Percentiles rank a stretch among this genome's conserved stretches.
phyloP scores from a whole-genome alignment of 306 rosid species.

The Carpinus fangiana region DNA sequence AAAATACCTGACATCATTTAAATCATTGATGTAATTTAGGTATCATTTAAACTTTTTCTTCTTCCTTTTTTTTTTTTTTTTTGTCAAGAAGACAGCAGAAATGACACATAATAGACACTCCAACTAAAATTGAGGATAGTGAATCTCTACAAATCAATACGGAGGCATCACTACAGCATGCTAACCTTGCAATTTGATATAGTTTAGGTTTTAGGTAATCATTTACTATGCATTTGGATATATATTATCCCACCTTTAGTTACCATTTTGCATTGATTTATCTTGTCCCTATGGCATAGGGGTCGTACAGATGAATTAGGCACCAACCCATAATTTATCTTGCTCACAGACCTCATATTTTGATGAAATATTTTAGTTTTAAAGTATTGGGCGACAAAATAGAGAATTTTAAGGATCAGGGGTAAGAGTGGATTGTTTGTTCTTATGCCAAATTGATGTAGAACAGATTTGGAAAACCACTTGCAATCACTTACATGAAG shows the following conservation, averaged over 20 bases:
- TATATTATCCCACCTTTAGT: not conserved
- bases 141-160: not conserved
- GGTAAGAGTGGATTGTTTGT: not conserved
- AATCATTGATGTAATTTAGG: not conserved
- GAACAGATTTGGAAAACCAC: conserved; percentile 2
- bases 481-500: not conserved
- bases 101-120: not conserved
- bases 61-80: too few species aligned
- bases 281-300: not conserved
- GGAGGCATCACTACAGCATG: not conserved
- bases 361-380: not conserved
- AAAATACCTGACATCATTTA: not conserved
- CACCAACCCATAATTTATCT: not conserved
- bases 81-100: not conserved
- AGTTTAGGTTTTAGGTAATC: not conserved
- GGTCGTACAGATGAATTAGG: not conserved
- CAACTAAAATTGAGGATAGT: not conserved
- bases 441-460: not conserved
- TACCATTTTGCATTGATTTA: not conserved
- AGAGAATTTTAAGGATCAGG: not conserved
- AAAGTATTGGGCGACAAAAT: not conserved
- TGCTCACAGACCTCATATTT: not conserved
- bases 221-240: not conserved
- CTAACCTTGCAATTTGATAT: not conserved
- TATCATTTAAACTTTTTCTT: not conserved